Percentiles rank a stretch among this genome's conserved stretches.
These are phyloP conservation scores for Phytophthora citricola DNA, from an alignment of 352 stramenopile genomes.

Conservation along the genomic window DNA sequence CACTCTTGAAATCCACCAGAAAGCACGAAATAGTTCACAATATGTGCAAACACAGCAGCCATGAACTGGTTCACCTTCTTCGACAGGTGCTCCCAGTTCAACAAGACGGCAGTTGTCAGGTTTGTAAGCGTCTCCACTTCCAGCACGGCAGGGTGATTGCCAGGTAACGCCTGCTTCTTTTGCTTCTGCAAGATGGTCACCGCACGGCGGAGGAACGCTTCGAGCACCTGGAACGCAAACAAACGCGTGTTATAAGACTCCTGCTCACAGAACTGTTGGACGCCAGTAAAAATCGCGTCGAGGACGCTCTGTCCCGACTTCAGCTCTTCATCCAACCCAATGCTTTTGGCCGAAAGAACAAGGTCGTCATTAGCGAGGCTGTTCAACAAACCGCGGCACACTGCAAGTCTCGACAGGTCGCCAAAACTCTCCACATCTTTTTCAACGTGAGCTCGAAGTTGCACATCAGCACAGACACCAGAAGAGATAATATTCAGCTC, in stretches of 20 bases:
- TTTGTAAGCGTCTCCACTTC: conserved; percentile 46
- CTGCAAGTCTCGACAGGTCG: conserved; percentile 62
- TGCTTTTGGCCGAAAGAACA: conserved; percentile 4
- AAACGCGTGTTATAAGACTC: conserved; percentile 73
- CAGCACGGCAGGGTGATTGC: conserved; percentile 18
- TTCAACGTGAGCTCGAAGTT: conserved; percentile 42
- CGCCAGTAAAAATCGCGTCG: conserved; percentile 61
- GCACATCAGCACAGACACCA: conserved; percentile 4
- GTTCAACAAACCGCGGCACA: conserved; percentile 77
- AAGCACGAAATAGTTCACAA: conserved; percentile 70
- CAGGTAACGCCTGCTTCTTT: conserved; percentile 8
- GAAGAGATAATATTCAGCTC: conserved; percentile 31
- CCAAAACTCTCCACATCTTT: conserved; percentile 52
- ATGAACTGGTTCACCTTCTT: conserved; percentile 91
- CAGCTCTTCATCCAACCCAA: conserved; percentile 21
- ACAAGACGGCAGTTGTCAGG: conserved; percentile 63
- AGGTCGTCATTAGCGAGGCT: conserved; percentile 68
- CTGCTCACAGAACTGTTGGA: conserved; percentile 60
- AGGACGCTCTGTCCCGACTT: conserved; percentile 41
- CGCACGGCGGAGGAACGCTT: conserved; percentile 74
- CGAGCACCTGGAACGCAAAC: conserved; percentile 85
- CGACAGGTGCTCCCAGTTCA: conserved; percentile 87
- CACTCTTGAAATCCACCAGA: conserved; percentile 48
- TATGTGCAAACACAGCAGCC: conserved; percentile 78
- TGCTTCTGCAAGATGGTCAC: conserved; percentile 58